Percentiles rank a stretch among this genome's conserved stretches.
Conservation (phyloP, 805 yeast species). For the Saturnispora kantuleensis region DNA sequence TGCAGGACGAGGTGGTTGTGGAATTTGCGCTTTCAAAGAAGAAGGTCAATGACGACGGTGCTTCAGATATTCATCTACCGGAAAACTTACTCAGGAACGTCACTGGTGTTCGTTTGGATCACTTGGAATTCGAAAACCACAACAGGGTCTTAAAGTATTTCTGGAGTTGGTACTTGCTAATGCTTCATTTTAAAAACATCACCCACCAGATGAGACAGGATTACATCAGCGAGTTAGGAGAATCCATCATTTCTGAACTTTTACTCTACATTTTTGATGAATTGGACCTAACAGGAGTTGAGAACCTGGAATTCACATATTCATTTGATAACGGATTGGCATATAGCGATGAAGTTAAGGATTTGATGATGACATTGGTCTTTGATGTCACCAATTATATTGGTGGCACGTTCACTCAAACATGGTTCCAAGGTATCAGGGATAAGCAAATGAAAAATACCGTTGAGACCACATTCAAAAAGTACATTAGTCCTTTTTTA, state of each 20-base stretch:
- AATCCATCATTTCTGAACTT: constrained; percentile 38
- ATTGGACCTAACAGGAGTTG: constrained; percentile 27
- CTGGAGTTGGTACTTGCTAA: constrained; percentile 61
- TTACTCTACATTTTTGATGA: constrained; percentile 46
- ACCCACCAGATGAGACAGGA: constrained; percentile 54
- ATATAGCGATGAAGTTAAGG: constrained; percentile 26
- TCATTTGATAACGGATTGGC: constrained; percentile 12
- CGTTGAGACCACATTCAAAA: constrained; percentile 54
- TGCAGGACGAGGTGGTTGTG: constrained; percentile 51
- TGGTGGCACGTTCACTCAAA: constrained; percentile 52
- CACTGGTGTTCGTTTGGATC: constrained; percentile 25
- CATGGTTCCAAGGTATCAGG: constrained; percentile 64
- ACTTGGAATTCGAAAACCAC: constrained; percentile 31
- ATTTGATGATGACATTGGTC: constrained; percentile 40
- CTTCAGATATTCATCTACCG: constrained; percentile 31
- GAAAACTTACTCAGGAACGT: constrained; percentile 29
- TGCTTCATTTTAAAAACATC: constrained; percentile 52
- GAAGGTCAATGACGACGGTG: constrained; percentile 23
- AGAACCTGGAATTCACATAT: constrained; percentile 20
- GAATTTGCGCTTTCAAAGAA: constrained; percentile 48
- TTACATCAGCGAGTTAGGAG: constrained; percentile 50
- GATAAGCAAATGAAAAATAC: constrained; percentile 52
- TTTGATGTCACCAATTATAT: constrained; percentile 39
- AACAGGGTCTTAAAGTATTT: constrained; percentile 34
- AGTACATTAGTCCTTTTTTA: constrained; percentile 53